These are phyloP conservation scores for Xerocomellus intermedius DNA, from an alignment of 768 basidiomycete genomes.

Conservation along the genomic window DNA sequence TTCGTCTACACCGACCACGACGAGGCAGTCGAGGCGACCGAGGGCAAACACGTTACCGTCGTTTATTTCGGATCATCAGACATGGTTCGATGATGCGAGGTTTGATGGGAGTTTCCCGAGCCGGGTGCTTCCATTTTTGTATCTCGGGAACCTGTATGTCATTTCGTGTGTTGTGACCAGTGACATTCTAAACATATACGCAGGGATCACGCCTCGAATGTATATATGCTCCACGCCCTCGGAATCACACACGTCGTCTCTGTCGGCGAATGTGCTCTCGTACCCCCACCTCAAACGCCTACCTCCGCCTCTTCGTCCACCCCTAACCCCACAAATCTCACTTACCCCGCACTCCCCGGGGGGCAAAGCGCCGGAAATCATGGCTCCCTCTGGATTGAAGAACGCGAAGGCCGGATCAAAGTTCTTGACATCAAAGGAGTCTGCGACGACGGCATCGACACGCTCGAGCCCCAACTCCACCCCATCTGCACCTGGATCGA, in stretches of 20 bases:
- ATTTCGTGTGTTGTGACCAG: neutral
- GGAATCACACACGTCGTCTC: slow-evolving; percentile 97
- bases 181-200: neutral
- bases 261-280: slow-evolving; percentile 91
- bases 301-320: neutral
- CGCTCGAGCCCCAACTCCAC: slow-evolving; percentile 82
- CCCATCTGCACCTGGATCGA: slow-evolving; percentile 95
- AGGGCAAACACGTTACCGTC: slow-evolving; percentile 71
- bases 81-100: slow-evolving; percentile 92
- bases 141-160: slow-evolving; percentile 90
- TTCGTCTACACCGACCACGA: slow-evolving; percentile 21
- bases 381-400: slow-evolving; percentile 84
- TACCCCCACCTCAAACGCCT: slow-evolving; percentile 62
- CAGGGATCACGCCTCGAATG: slow-evolving; percentile 92
- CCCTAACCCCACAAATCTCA: slow-evolving; percentile 1
- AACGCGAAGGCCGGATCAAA: slow-evolving; percentile 84
- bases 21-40: slow-evolving; percentile 42
- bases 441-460: slow-evolving; percentile 96
- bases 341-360: slow-evolving; percentile 33
- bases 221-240: slow-evolving; percentile 92
- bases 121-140: slow-evolving; percentile 87
- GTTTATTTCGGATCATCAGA: slow-evolving; percentile 68
- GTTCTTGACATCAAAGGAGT: slow-evolving; percentile 90
- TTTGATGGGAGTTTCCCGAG: slow-evolving; percentile 98
- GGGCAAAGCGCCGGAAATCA: slow-evolving; percentile 52